Base-by-base conservation (phyloP, 106 monocot genomes). In the Acorus gramineus region DNA sequence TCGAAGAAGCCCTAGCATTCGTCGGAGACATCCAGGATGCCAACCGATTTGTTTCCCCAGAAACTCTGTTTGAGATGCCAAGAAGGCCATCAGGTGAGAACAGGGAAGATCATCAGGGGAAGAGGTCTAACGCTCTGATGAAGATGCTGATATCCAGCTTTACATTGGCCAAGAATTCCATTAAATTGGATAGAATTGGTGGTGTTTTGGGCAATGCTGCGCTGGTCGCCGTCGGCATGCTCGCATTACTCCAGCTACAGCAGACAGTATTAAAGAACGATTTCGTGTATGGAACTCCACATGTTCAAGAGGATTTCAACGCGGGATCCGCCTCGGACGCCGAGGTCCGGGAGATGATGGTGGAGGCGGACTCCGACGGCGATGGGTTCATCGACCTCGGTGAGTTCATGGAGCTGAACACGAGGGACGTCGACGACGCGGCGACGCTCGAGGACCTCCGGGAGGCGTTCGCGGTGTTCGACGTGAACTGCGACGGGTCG, bases 1-100 rank as follows among this genome's bases (percentile, higher is more conserved):
- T 98, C 5, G 81, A 98, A 74, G 98, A 98, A 77, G 92, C 98
- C 66, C 52, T 85, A 66, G 83, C 78, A 54, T 86, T 98, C 71
- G 83, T 98, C 5, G 83, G 83, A 5, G 75, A 92, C 62, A 77
- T 85, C 49, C 69, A 59, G 53, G 75, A 80, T 14, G 44, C 73
- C 6, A 60, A 53, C 8, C 66, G 47, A 6, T 86, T 89, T 69
- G 66, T 77, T 51, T 9, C 72, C 43, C 82, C 77, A 11, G 82
- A 84, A 53, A 73, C 75, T 43, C 70, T 72, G 0, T 89, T 65
- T 71, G 65, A 67, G 10, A 62, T 60, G 13, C 55, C 47, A 5
- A 66, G 50, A 60, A 70, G 48, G 61, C 73, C 68, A 11, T 5
- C 78, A 44, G 48, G 68, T 11, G 73, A 72, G n/a, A 73, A 68